Evolutionary conservation across 1,139 yeast species (phyloP), one percentile per base, ranked within the genome.

Genomic region (Saccharomyces hybrid): DNA sequence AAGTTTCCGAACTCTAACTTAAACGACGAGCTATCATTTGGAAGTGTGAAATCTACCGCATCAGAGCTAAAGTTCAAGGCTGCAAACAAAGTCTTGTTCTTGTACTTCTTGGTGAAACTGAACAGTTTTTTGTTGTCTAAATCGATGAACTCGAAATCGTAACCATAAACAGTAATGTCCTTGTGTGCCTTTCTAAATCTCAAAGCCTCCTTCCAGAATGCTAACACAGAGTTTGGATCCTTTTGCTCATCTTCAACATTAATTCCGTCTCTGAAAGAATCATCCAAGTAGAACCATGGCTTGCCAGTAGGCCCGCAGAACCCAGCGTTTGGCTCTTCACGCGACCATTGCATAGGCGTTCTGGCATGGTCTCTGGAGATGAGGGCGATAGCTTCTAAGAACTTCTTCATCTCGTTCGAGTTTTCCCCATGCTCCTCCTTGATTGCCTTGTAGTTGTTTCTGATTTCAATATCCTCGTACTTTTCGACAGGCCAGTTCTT

Each of bases 281-380:
- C 81, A 61, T 78, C 78, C 58, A 78, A 77, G 57, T 75, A 71
- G 68, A 77, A 80, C 86, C 86, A 82, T 27, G 86, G 84, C 57
- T 69, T 69, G 31, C 71, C 78, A 2, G 74, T 67, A 21, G 56
- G 46, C 12, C 50, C 55, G 12, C 82, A 68, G 66, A 81, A 81
- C 0, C 86, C 85, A 34, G 73, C 82, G 58, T 74, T 63, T 11
- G 64, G 71, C 2, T 73, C 63, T 50, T 65, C 64, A 54, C 71
- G 24, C 1, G 44, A 3, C 44, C 44, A 38, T 9, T 9, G 44
- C 44, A 38, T 38, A 16, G 44, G 44, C 3, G 44, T 38, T 38
- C 44, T 38, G 5, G 44, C 44, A 3, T 38, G 44, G 6, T 38
- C 44, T 16, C 44, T 38, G 12, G 42, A 38, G 2, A 38, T 38